phyloP scores from a whole-genome alignment of 176 grass and related monocot species.

The Triticum dicoccoides region DNA sequence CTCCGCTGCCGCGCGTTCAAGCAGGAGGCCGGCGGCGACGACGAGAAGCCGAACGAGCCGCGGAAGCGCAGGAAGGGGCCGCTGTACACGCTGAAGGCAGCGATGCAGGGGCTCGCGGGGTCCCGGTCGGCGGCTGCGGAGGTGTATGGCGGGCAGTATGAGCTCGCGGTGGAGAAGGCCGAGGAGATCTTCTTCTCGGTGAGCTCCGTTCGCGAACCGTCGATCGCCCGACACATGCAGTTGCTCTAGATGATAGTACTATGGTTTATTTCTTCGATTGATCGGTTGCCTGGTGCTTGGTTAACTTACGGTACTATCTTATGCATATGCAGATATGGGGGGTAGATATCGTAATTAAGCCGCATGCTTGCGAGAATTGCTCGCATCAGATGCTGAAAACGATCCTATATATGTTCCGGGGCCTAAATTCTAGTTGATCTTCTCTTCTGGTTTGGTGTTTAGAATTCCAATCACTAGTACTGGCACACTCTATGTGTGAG shows the following conservation, averaged over 20 bases:
- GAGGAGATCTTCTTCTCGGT: conserved; percentile 99
- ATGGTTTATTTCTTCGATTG: not conserved
- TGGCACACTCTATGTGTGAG: not conserved
- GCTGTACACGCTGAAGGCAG: conserved; percentile 76
- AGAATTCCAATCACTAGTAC: not conserved
- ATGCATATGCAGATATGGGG: not conserved
- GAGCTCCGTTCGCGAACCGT: conserved; percentile 28
- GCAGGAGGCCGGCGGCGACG: conserved; percentile 37
- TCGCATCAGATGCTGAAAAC: not conserved
- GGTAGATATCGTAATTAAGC: not conserved
- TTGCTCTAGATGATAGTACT: not conserved
- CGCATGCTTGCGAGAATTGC: not conserved
- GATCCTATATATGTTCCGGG: not conserved
- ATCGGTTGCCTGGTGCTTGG: not conserved
- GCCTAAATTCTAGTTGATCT: not conserved
- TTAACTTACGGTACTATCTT: not conserved
- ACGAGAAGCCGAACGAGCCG: conserved; percentile 25
- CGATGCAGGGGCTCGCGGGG: conserved; percentile 65
- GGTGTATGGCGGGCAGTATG: conserved; percentile 58
- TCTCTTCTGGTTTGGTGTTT: not conserved
- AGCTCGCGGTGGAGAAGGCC: conserved; percentile 77
- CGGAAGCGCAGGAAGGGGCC: conserved; percentile 67
- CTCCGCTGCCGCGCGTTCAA: conserved; percentile 53
- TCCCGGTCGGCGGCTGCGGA: conserved; percentile 35
- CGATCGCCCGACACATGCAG: not conserved